Evolutionary conservation across 2,329 filamentous ascomycete genomes (phyloP).

Genomic region (Fusarium sacchari): DNA sequence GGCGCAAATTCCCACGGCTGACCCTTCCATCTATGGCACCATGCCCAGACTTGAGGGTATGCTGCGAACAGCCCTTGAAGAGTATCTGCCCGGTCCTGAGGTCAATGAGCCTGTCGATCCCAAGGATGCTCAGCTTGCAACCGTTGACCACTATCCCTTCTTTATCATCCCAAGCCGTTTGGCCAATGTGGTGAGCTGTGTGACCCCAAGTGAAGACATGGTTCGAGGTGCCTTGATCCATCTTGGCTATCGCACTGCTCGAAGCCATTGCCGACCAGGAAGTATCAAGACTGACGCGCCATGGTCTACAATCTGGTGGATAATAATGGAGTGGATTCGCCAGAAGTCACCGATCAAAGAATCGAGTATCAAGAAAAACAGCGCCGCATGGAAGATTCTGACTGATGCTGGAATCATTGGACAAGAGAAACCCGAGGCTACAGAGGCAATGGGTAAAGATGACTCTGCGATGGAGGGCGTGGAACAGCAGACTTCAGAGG

Average conservation of each 20-base stretch:
- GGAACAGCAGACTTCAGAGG: slow-evolving; percentile 32
- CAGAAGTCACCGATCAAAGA: slow-evolving; percentile 83
- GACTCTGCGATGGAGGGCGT: slow-evolving; percentile 55
- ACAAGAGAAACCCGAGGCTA: slow-evolving; percentile 45
- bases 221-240: slow-evolving; percentile 83
- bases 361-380: slow-evolving; percentile 74
- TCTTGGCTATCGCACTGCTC: slow-evolving; percentile 82
- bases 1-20: slow-evolving; percentile 72
- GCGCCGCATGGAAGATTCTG: slow-evolving; percentile 77
- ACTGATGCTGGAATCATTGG: slow-evolving; percentile 50
- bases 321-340: slow-evolving; percentile 91
- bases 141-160: slow-evolving; percentile 81
- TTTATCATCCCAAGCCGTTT: slow-evolving; percentile 83
- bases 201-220: slow-evolving; percentile 80
- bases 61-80: slow-evolving; percentile 88
- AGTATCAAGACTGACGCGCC: slow-evolving; percentile 95
- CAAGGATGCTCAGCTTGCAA: slow-evolving; percentile 65
- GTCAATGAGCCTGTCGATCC: slow-evolving; percentile 50
- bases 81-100: slow-evolving; percentile 59
- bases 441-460: slow-evolving; percentile 24
- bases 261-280: slow-evolving; percentile 89
- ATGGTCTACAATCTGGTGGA: slow-evolving; percentile 89
- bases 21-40: slow-evolving; percentile 80
- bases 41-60: slow-evolving; percentile 86
- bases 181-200: slow-evolving; percentile 79